Base-by-base conservation (phyloP, 2,329 filamentous ascomycete genomes). In the Fusarium tjaetaba region DNA sequence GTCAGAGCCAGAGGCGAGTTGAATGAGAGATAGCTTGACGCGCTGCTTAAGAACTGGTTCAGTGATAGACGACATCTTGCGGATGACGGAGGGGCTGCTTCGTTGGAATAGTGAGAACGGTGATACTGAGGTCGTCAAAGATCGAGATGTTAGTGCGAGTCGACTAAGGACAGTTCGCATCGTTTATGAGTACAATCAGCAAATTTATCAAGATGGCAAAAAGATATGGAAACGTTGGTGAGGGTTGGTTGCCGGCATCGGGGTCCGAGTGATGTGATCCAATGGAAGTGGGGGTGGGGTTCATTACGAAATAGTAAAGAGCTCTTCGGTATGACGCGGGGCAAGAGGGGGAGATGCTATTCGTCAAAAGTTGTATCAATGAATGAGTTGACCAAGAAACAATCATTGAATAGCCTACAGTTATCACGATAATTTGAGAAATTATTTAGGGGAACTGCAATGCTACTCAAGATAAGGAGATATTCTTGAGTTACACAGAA, bases 1-100 rank as follows among this genome's bases (percentile, higher is more conserved):
- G 86, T 97, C 94, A 73, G 92, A 84, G 70, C 93, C 93, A 70
- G 92, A 91, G 65, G 94, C 91, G 39, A 97, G 89, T 84, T 97
- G 95, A 72, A 97, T 87, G 77, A 95, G 89, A 39, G 94, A 93
- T 51, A 97, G 87, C 84, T 93, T 95, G 79, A 97, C 86, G 43
- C 92, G 91, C 82, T 93, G 88, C 83, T 92, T 92, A 70, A 97
- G 89, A 57, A 95, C 72, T 64, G 79, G 75, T 53, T 79, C 72
- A 30, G 81, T 55, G 34, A 81, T 61, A 55, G 79, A 78, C 26
- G 80, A 79, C 82, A 83, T 82, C 7, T 74, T 82, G 80, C 81
- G 83, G 57, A 79, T 42, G 60, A 80, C 62, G 59, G 67, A 26
- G 16, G 63, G 60, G 72, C 57, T 43, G 30, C 59, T 65, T 4